Percentiles rank a stretch among this genome's conserved stretches.
Evolutionary conservation across 2,329 filamentous ascomycete species (phyloP).

Genomic region (Aspergillus ruber): DNA sequence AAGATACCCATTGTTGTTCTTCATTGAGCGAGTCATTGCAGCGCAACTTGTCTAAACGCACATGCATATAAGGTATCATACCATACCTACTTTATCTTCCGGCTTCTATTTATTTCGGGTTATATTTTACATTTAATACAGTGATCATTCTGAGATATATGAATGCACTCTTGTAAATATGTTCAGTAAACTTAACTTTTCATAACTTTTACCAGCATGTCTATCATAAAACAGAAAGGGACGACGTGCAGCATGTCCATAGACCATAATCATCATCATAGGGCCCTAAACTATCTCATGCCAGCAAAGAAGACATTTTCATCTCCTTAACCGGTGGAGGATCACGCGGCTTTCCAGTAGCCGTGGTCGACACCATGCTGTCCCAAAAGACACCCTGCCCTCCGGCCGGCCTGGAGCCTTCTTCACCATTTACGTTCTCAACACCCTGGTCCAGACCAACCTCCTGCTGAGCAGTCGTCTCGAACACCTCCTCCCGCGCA

Average conservation of each 20-base stretch:
- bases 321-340: conserved; percentile 48
- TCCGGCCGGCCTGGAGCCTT: conserved; percentile 13
- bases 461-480: conserved; percentile 14
- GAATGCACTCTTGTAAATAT: too few relatives aligned
- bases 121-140: conserved; percentile 1
- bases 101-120: neutral
- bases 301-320: conserved; percentile 33
- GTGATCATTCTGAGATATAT: too few relatives aligned
- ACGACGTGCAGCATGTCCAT: neutral
- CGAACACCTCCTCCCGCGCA: conserved; percentile 67
- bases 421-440: conserved; percentile 15
- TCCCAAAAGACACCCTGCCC: conserved; percentile 36
- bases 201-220: neutral
- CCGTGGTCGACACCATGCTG: conserved; percentile 30
- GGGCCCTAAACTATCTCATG: conserved; percentile 10
- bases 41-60: neutral
- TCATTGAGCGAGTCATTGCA: neutral
- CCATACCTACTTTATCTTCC: neutral
- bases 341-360: conserved; percentile 33
- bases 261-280: neutral
- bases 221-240: neutral
- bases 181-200: too few relatives aligned
- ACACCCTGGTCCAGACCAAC: conserved; percentile 15
- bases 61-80: neutral
- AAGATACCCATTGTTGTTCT: neutral